Evolutionary conservation across 805 yeast species (phyloP), one percentile per base, ranked within the genome.

Genomic region (Metschnikowia hibisci): DNA sequence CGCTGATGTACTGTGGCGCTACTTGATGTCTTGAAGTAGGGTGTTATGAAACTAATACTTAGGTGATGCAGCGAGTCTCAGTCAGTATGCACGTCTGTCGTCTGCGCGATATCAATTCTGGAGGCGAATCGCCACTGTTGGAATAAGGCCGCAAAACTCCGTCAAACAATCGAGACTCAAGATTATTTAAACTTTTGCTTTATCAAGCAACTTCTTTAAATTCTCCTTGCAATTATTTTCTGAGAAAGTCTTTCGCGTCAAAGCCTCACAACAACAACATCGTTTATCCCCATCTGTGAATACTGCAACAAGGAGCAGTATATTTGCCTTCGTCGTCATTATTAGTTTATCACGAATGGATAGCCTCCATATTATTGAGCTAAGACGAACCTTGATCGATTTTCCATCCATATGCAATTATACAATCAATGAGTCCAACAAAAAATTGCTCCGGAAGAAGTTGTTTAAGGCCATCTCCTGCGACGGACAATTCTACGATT

Each of bases 381-480:
- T 52, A 26, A 60, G 55, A 50, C 61, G 64, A 51, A 66, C 61
- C 32, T 58, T 75, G 4, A 66, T 66, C 15, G 64, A 58, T 34
- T 58, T 71, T n/a, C 78, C 79, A 1, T 44, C 51, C 8, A 48
- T 54, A 12, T 57, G 55, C 23, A 53, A 65, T 18, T 71, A 55
- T 54, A 61, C 55, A 28, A 66, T 64, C 49, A 53, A 53, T 6
- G 57, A 57, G 7, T 52, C 46, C 36, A 62, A 62, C 12, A 60
- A 61, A 25, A 52, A 48, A n/a, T 58, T 58, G 12, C 53, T 76
- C 10, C 58, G 81, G 29, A 54, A 66, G n/a, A 64, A 71, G 2
- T 58, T 82, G 37, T 75, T 66, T 44, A 56, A 58, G 15, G 64
- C 74, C 2, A 68, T 75, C 4, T 66, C 82, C 0, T 53, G 56